Conservation (phyloP, 1,139 yeast species). For the Zygoascus meyerae region DNA sequence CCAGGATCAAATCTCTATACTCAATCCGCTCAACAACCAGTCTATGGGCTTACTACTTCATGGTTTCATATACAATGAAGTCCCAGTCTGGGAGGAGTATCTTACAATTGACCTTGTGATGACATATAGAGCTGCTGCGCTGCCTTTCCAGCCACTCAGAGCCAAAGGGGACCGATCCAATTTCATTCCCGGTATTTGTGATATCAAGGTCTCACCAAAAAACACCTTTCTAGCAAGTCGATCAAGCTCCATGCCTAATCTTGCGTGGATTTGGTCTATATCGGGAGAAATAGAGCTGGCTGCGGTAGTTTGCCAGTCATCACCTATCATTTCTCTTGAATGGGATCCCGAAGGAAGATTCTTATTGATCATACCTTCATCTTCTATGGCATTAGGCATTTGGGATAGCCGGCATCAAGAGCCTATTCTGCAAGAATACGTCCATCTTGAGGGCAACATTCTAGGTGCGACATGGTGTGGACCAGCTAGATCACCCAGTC, state of each 20-base stretch:
- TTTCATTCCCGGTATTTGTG: constrained; percentile 11
- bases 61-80: constrained; percentile 18
- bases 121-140: constrained; percentile 11
- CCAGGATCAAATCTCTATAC: constrained; percentile 18
- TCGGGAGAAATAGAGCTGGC: constrained; percentile 10
- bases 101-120: constrained; percentile 11
- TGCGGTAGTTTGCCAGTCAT: constrained; percentile 18
- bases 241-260: constrained; percentile 19
- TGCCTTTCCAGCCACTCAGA: constrained; percentile 15
- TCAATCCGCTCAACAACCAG: constrained; percentile 18
- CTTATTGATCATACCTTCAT: constrained; percentile 17
- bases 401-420: constrained; percentile 16
- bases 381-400: constrained; percentile 17
- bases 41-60: constrained; percentile 20
- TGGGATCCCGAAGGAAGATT: constrained; percentile 16
- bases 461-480: constrained; percentile 8
- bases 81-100: constrained; percentile 22
- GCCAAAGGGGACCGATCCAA: constrained; percentile 5
- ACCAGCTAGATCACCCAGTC: no score
- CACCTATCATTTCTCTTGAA: constrained; percentile 14
- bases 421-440: constrained; percentile 16
- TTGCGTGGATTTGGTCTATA: constrained; percentile 24
- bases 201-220: constrained; percentile 16
- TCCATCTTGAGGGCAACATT: constrained; percentile 6
- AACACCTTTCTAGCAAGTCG: constrained; percentile 17